A percentile compares a stretch with the other conserved stretches of the same genome.
Evolutionary conservation across 768 basidiomycete genomes (phyloP).

Genomic region (Dioszegia crocea): DNA sequence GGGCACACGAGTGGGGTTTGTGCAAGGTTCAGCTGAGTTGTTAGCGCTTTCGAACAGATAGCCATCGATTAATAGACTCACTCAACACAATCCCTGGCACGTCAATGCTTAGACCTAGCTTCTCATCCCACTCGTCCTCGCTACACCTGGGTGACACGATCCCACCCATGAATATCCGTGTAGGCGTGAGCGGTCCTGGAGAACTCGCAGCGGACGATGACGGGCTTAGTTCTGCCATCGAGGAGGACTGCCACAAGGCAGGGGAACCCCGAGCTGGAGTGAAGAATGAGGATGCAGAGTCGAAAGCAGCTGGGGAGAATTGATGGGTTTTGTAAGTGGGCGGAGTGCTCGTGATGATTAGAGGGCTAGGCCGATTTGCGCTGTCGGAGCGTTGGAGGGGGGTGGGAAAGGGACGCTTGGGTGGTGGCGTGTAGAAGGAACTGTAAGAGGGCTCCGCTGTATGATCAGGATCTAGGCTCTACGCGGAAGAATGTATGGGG

Average conservation of each 20-base stretch:
- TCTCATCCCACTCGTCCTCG: slow-evolving; percentile 12
- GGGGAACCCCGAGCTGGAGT: neutral
- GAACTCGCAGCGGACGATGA: slow-evolving; percentile 1
- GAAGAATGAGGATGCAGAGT: neutral
- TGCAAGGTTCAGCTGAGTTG: slow-evolving; percentile 15
- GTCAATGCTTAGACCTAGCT: slow-evolving; percentile 13
- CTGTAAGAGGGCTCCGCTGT: neutral
- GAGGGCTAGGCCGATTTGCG: neutral
- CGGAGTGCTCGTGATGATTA: neutral
- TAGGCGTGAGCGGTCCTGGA: slow-evolving; percentile 10
- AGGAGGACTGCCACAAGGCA: neutral
- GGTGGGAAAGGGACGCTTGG: slow-evolving; percentile 6
- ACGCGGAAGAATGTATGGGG: neutral
- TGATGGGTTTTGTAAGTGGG: slow-evolving; percentile 5
- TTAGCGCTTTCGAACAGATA: neutral
- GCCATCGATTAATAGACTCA: neutral
- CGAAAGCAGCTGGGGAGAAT: slow-evolving; percentile 1
- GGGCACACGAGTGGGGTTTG: slow-evolving; percentile 4
- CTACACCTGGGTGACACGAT: slow-evolving; percentile 3
- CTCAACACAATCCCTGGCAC: slow-evolving; percentile 21
- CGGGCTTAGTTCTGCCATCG: neutral
- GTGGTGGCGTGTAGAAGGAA: neutral
- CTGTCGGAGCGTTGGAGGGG: slow-evolving; percentile 1
- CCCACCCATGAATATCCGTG: slow-evolving; percentile 9
- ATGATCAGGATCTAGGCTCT: neutral